Evolutionary conservation across 106 monocot species (phyloP).

Genomic region (Apostasia shenzhenica): DNA sequence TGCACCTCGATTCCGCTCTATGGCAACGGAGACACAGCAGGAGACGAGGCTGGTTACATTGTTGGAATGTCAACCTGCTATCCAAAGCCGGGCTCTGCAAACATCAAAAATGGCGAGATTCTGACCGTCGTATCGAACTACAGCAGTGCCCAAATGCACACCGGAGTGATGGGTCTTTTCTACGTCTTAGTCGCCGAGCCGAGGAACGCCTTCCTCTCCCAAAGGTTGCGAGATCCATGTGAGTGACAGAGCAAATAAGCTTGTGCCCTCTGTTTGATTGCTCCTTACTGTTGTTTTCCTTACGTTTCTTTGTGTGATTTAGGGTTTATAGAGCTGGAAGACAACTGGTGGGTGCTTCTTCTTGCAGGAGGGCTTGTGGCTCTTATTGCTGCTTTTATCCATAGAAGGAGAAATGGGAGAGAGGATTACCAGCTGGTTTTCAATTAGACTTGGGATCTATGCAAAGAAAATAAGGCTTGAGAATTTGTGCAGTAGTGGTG

Average conservation of each 20-base stretch:
- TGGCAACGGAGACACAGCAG: conserved; percentile 36
- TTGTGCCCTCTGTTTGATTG: neutral
- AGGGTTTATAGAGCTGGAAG: neutral
- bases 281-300: neutral
- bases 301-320: neutral
- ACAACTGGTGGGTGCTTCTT: neutral
- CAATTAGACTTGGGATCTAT: no score
- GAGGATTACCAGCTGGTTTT: conserved; percentile 1
- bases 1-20: conserved; percentile 42
- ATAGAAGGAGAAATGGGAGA: neutral
- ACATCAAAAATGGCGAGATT: conserved; percentile 33
- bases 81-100: conserved; percentile 32
- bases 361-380: conserved; percentile 2
- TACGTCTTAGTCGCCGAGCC: conserved; percentile 40
- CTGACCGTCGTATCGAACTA: conserved; percentile 51
- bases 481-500: no score
- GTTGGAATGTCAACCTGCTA: conserved; percentile 66
- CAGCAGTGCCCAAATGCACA: conserved; percentile 35
- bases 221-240: neutral
- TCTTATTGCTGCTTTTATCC: conserved; percentile 1
- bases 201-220: neutral
- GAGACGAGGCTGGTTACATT: conserved; percentile 53
- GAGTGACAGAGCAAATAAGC: neutral
- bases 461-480: no score
- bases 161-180: conserved; percentile 60